Base-by-base conservation (phyloP, 208 protist species). In the Borovskyia barvae region DNA sequence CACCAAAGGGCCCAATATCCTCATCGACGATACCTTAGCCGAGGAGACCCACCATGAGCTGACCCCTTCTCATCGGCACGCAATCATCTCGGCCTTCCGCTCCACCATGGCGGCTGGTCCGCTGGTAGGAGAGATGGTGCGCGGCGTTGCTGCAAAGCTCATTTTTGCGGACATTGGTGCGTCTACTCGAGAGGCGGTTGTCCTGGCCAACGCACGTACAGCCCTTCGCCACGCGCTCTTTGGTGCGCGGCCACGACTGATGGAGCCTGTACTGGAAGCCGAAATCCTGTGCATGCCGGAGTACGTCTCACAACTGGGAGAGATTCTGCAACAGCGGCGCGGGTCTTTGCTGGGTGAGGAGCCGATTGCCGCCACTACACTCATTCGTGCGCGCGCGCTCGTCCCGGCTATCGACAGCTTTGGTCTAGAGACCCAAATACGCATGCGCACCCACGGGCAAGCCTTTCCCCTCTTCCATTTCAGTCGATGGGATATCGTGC, bases 371-470 rank as follows among this genome's bases (percentile, higher is more conserved):
- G 99, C 98, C n/a, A 99, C 97, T 12, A 97, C 97, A 2, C 75
- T 99, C 22, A 87, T 95, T 36, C 82, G 84, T n/a, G 73, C 99
- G 30, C 92, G 92, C 50, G 96, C 86, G 1, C 68, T 92, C 54
- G 80, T 99, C 17, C 99, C 98, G 4, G 90, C 97, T 1, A 98
- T 99, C 26, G 99, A 99, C 60, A 98, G 93, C 41, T 99, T 99
- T 72, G 98, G 98, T 11, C 97, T 99, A 20, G 98, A 99, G 82
- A 99, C 98, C 17, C 98, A 99, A 76, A 77, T 99, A 19, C 87
- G 99, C 32, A 87, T 91, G 49, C 65, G 95, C 54, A 99, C 98
- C 0, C 85, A 98, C 65, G 98, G 98, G 7, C 92, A 98, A 71
- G 85, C 83, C 2, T 99, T 98, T 61, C 88, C 87, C 47, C 56